Evolutionary conservation across 192 early-diverging fungal genomes (phyloP), one percentile per base, ranked within the genome.

Genomic region (Linnemannia hyalina): DNA sequence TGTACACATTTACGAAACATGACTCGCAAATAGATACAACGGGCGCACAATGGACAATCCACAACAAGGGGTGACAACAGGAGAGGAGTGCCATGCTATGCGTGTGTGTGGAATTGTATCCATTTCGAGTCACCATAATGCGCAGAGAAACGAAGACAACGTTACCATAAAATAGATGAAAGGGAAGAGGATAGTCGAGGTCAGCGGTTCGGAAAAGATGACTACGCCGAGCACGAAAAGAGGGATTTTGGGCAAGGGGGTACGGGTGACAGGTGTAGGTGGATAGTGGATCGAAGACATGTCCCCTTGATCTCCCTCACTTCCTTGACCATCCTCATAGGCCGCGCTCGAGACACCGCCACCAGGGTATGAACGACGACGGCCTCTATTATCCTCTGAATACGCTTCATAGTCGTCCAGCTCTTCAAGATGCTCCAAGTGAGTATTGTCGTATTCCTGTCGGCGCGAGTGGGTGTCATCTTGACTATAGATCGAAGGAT

Each of bases 101-200:
- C 9, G 7, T n/a, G 9, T 46, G 29, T 41, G 32, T 65, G 40
- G 35, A 23, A 40, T 78, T 54, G 36, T 11, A 72, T 70, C 82
- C 63, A 78, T 74, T 74, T 77, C 41, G n/a, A 73, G 75, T 36
- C 23, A 36, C 23, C 63, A 73, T 75, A 15, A 49, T 41, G 20
- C 16, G 44, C 26, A 26, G n/a, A 47, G 22, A 46, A 20, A 29
- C 38, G 6, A 4, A 23, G 2, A n/a, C 54, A 69, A 83, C 77
- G 44, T 63, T 80, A 95, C 93, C 94, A 95, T 95, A 75, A 97
- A 96, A 78, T 96, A 97, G 5, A 96, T 93, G 83, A 98, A 98
- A 11, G 96, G 96, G 70, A 96, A 92, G 60, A 95, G 78, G 55
- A 96, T 91, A 23, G 93, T 91, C 40, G 92, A 93, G 70, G 93